phyloP scores from a whole-genome alignment of 495 filamentous ascomycete genomes.

The Aspergillus steynii region DNA sequence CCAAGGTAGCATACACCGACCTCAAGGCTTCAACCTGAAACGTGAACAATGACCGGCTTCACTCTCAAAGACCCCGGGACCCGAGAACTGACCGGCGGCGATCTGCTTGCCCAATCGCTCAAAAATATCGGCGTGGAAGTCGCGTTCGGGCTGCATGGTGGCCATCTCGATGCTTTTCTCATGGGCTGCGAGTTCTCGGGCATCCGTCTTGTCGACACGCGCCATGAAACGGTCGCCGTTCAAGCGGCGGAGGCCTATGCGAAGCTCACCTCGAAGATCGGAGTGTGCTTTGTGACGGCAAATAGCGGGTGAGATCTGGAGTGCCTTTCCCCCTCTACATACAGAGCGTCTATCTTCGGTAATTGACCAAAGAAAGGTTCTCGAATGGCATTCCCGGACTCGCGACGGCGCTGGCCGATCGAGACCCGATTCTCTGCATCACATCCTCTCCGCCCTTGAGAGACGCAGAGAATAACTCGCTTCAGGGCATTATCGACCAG shows the following conservation, averaged over 20 bases:
- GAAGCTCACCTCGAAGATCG: slow-evolving; percentile 24
- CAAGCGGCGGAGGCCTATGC: slow-evolving; percentile 32
- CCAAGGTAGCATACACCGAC: not conserved
- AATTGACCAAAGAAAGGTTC: slow-evolving; percentile 17
- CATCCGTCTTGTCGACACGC: slow-evolving; percentile 30
- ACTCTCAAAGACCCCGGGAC: slow-evolving; percentile 19
- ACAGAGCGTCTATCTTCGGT: not conserved
- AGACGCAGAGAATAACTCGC: slow-evolving; percentile 32
- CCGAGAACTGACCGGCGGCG: slow-evolving; percentile 28
- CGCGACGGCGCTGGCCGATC: slow-evolving; percentile 29
- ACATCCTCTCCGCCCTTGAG: slow-evolving; percentile 30
- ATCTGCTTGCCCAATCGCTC: slow-evolving; percentile 30
- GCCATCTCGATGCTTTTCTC: slow-evolving; percentile 34
- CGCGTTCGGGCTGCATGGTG: slow-evolving; percentile 33
- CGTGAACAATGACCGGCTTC: slow-evolving; percentile 41
- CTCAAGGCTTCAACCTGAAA: not conserved
- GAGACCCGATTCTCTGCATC: slow-evolving; percentile 29
- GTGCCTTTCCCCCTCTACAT: not conserved
- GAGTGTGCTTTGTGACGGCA: slow-evolving; percentile 32
- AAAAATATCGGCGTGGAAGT: slow-evolving; percentile 29
- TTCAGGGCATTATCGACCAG: slow-evolving; percentile 32
- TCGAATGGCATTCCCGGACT: slow-evolving; percentile 33
- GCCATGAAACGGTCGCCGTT: slow-evolving; percentile 33
- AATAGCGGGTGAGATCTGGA: slow-evolving; percentile 28
- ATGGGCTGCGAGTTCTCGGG: slow-evolving; percentile 30